Evolutionary conservation across 2,329 filamentous ascomycete genomes (phyloP).

Genomic region (Alternaria gaisen): DNA sequence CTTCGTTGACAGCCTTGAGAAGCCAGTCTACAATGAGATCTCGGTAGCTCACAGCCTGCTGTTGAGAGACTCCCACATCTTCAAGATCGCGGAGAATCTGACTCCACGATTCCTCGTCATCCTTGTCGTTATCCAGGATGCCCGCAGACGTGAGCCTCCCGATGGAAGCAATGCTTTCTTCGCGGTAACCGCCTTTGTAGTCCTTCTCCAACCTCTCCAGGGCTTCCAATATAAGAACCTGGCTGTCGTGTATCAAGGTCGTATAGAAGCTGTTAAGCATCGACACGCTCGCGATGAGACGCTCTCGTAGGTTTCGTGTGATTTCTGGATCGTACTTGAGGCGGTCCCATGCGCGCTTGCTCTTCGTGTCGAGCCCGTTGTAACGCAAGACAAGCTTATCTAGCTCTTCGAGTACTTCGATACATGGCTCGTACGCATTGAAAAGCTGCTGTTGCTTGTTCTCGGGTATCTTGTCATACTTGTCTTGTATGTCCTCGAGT

Average conservation of each 20-base stretch:
- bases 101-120: constrained; percentile 41
- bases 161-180: constrained; percentile 39
- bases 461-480: constrained; percentile 34
- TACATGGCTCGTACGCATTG: constrained; percentile 34
- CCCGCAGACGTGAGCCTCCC: constrained; percentile 29
- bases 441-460: constrained; percentile 32
- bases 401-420: constrained; percentile 39
- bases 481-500: constrained; percentile 41
- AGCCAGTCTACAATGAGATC: constrained; percentile 45
- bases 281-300: constrained; percentile 33
- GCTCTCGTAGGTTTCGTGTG: constrained; percentile 31
- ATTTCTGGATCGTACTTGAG: constrained; percentile 40
- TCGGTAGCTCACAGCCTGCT: constrained; percentile 34
- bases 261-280: constrained; percentile 43
- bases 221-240: constrained; percentile 42
- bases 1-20: constrained; percentile 42
- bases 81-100: constrained; percentile 45
- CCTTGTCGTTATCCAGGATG: constrained; percentile 21
- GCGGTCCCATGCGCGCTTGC: constrained; percentile 42
- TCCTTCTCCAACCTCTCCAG: constrained; percentile 42
- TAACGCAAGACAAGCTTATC: constrained; percentile 38
- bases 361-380: constrained; percentile 41
- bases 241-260: constrained; percentile 38
- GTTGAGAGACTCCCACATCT: constrained; percentile 39
- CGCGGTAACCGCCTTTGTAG: constrained; percentile 41